Conservation (phyloP, 495 filamentous ascomycete genomes). For the Aspergillus taichungensis region DNA sequence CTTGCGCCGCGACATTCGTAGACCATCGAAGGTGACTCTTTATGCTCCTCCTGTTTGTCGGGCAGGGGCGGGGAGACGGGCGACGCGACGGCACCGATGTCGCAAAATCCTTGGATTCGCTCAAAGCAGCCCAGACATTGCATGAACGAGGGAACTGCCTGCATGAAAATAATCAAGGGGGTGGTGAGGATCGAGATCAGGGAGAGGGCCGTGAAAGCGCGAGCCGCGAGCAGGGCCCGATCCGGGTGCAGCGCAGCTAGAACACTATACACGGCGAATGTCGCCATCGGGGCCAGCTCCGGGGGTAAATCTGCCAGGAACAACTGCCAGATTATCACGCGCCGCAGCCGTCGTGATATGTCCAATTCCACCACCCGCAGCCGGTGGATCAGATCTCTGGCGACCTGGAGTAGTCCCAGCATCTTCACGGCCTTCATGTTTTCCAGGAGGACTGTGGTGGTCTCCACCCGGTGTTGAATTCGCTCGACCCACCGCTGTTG, state of each 20-base stretch:
- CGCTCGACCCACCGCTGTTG: conserved; percentile 38
- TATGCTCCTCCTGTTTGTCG: background rate
- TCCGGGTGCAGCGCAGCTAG: conserved; percentile 28
- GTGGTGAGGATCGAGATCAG: conserved; percentile 17
- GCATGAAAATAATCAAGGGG: conserved; percentile 12
- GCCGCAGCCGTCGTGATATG: background rate
- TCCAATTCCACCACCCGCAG: background rate
- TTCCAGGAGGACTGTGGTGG: conserved; percentile 18
- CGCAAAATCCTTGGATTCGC: conserved; percentile 13
- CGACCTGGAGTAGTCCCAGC: conserved; percentile 1
- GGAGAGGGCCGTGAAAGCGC: conserved; percentile 24
- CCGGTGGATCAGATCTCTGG: background rate
- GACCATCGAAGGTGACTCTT: background rate
- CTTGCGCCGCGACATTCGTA: background rate
- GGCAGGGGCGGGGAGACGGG: background rate
- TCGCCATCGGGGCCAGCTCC: conserved; percentile 22
- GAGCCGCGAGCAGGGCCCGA: conserved; percentile 23
- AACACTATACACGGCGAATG: conserved; percentile 29
- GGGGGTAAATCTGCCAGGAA: background rate
- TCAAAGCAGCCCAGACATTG: conserved; percentile 15
- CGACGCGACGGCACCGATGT: background rate
- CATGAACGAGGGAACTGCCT: conserved; percentile 9
- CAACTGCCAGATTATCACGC: background rate
- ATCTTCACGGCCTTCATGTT: conserved; percentile 32
- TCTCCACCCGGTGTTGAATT: conserved; percentile 33